Percentiles rank a stretch among this genome's conserved stretches.
Evolutionary conservation across 208 protist species (phyloP).

Genomic region (Balamuthia mandrillaris): DNA sequence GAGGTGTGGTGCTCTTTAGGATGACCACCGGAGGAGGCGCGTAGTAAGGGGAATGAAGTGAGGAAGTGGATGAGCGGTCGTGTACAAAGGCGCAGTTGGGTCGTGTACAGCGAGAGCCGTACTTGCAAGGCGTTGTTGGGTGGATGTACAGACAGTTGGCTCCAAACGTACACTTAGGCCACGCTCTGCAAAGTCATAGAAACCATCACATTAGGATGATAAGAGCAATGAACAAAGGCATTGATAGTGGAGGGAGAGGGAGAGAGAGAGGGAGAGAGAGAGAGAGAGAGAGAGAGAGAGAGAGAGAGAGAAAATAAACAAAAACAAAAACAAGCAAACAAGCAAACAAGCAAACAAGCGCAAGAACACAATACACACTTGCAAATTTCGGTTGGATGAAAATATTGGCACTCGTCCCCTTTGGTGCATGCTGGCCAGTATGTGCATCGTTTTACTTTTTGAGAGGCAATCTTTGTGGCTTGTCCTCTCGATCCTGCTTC

Average conservation of each 20-base stretch:
- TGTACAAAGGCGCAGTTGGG: slow-evolving; percentile 9
- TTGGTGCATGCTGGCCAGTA: slow-evolving; percentile 7
- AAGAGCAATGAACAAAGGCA: too few relatives aligned
- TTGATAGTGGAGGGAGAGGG: too few relatives aligned
- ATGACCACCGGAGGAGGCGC: neutral
- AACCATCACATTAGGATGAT: too few relatives aligned
- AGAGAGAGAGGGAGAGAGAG: too few relatives aligned
- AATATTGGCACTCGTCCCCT: neutral
- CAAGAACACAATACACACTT: neutral
- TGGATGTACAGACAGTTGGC: slow-evolving; percentile 15
- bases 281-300: too few relatives aligned
- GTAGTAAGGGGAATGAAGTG: neutral
- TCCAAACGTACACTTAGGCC: neutral
- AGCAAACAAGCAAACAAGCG: too few relatives aligned
- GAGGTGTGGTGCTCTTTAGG: neutral
- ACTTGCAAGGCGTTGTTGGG: neutral
- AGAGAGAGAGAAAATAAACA: too few relatives aligned
- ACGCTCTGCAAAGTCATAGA: neutral
- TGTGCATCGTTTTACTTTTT: neutral
- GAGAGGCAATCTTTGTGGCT: too few relatives aligned
- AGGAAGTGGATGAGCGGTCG: neutral
- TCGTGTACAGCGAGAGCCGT: neutral
- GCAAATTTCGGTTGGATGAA: slow-evolving; percentile 12
- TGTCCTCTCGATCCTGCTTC: too few relatives aligned
- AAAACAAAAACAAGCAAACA: too few relatives aligned